These are phyloP conservation scores for Nevesoporus exiguus DNA, from an alignment of 768 basidiomycete genomes.

Conservation along the genomic window DNA sequence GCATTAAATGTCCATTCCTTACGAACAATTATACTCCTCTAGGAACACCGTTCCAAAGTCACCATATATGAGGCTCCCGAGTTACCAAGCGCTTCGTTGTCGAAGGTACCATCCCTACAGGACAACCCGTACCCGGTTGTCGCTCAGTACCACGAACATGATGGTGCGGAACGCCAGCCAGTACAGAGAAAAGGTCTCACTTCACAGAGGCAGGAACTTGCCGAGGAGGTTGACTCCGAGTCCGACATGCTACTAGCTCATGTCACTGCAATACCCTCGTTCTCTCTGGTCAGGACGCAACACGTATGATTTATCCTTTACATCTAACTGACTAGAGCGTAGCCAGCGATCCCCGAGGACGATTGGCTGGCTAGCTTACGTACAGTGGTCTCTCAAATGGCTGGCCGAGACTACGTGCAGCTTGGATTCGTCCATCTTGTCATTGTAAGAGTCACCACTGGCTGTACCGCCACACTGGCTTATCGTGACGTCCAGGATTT, in stretches of 20 bases:
- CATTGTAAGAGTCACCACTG: constrained; percentile 12
- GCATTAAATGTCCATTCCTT: constrained; percentile 21
- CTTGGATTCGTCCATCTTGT: constrained; percentile 20
- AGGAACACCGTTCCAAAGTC: constrained; percentile 2
- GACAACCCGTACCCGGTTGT: background rate
- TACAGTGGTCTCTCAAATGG: constrained; percentile 19
- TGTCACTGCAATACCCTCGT: constrained; percentile 1
- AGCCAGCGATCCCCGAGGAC: constrained; percentile 17
- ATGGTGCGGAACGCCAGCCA: constrained; percentile 7
- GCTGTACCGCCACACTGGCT: background rate
- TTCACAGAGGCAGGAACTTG: constrained; percentile 10
- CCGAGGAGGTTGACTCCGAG: constrained; percentile 9
- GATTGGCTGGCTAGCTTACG: constrained; percentile 20
- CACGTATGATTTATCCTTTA: background rate
- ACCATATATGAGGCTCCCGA: constrained; percentile 23
- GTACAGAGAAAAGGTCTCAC: constrained; percentile 3
- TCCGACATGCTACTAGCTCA: background rate
- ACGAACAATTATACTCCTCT: constrained; percentile 11
- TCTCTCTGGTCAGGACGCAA: constrained; percentile 15
- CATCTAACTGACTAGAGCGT: constrained; percentile 5
- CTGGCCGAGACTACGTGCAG: constrained; percentile 11
- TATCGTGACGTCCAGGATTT: constrained; percentile 20
- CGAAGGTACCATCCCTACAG: constrained; percentile 24
- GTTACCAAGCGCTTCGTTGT: constrained; percentile 15
- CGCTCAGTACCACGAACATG: background rate